These are phyloP conservation scores for Chaetomium globosum DNA, from an alignment of 2,329 filamentous ascomycete species.

Conservation along the genomic window DNA sequence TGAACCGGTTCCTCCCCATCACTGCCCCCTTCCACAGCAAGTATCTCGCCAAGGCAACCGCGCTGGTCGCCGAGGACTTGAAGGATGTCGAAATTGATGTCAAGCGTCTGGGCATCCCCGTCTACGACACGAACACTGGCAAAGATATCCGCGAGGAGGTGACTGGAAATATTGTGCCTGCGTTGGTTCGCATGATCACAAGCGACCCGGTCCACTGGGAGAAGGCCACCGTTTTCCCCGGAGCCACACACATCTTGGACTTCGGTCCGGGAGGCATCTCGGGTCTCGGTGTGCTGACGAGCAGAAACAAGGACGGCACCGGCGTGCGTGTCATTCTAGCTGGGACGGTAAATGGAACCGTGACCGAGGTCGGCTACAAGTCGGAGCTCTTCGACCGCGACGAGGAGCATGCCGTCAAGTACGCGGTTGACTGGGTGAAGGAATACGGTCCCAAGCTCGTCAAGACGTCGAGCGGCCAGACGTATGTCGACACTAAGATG, in stretches of 20 bases:
- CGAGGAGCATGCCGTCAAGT: constrained; percentile 90
- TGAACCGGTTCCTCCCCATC: constrained; percentile 95
- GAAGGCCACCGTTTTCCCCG: constrained; percentile 85
- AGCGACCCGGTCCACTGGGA: constrained; percentile 96
- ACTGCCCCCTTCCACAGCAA: constrained; percentile 98
- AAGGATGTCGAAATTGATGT: constrained; percentile 77
- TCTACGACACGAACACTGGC: constrained; percentile 88
- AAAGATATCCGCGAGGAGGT: constrained; percentile 74
- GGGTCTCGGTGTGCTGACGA: constrained; percentile 91
- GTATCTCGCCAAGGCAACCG: constrained; percentile 80
- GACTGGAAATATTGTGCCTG: constrained; percentile 78
- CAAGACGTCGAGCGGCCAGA: constrained; percentile 84
- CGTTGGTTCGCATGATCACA: constrained; percentile 89
- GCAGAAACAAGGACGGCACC: constrained; percentile 98
- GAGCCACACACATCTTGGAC: constrained; percentile 91
- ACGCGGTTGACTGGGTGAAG: constrained; percentile 95
- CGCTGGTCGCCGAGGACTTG: constrained; percentile 83
- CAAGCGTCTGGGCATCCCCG: constrained; percentile 74
- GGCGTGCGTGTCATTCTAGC: constrained; percentile 95
- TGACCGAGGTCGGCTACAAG: constrained; percentile 94
- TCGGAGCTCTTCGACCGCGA: constrained; percentile 96
- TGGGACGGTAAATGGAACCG: constrained; percentile 87
- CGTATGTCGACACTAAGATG: constrained; percentile 96
- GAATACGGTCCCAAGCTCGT: constrained; percentile 92
- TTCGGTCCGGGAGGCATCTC: constrained; percentile 97